These are phyloP conservation scores for Solanum virginianum DNA, from an alignment of 257 asterid genomes.

Conservation along the genomic window DNA sequence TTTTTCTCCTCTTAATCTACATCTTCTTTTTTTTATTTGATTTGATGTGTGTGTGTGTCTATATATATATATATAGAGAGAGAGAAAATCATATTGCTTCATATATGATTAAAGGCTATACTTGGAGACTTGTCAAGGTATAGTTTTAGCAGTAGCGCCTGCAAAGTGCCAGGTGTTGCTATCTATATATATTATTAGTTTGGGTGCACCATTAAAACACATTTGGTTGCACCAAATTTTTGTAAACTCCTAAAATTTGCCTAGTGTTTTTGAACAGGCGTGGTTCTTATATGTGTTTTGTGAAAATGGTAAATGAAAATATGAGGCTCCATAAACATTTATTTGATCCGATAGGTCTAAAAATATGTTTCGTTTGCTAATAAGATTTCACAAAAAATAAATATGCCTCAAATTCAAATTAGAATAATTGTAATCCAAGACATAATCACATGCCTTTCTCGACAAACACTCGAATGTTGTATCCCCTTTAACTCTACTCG, in stretches of 20 bases:
- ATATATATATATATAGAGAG: too few species aligned
- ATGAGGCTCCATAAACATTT: background rate
- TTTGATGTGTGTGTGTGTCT: too few species aligned
- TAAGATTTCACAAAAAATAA: too few species aligned
- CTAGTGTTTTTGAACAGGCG: background rate
- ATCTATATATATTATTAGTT: background rate
- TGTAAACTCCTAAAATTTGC: background rate
- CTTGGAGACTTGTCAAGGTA: background rate
- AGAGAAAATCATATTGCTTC: too few species aligned
- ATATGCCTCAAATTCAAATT: too few species aligned
- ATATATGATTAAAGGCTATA: background rate
- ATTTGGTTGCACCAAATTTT: background rate
- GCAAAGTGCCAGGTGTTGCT: background rate
- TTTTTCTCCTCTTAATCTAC: background rate
- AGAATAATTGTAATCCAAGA: background rate
- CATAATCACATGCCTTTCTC: background rate
- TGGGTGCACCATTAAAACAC: background rate
- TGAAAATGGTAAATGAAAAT: background rate
- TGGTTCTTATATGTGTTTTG: background rate
- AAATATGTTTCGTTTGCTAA: background rate
- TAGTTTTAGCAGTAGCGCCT: background rate
- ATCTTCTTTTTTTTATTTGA: too few species aligned
- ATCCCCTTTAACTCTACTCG: background rate
- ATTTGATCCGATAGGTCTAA: background rate
- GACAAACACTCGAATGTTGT: background rate